phyloP scores from a whole-genome alignment of 805 yeast genomes.

The Phaffomyces opuntiae region DNA sequence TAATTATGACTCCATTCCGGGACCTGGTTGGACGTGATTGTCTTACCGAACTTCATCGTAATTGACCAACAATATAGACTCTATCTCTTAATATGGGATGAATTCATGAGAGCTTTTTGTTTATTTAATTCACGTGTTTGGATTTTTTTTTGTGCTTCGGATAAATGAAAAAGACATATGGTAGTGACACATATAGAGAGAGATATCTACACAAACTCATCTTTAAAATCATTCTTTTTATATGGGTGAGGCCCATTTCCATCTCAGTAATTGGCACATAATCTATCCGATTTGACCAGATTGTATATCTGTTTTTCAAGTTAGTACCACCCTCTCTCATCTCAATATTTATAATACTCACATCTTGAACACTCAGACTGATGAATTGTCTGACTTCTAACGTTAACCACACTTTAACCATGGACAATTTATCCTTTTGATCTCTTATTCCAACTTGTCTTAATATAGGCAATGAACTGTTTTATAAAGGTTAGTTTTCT shows the following conservation, averaged over 20 bases:
- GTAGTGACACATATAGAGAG: too few species aligned
- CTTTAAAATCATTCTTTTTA: background rate
- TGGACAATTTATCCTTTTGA: constrained; percentile 57
- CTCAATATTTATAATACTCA: constrained; percentile 28
- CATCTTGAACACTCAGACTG: constrained; percentile 75
- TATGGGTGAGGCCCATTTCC: background rate
- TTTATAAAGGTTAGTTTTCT: constrained; percentile 14
- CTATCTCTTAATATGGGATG: background rate
- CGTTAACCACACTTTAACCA: constrained; percentile 89
- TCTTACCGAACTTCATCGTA: constrained; percentile 22
- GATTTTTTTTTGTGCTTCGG: too few species aligned
- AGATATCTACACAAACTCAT: too few species aligned
- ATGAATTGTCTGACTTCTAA: constrained; percentile 84
- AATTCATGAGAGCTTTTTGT: too few species aligned
- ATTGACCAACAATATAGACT: too few species aligned
- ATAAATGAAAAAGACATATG: too few species aligned
- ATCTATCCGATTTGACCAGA: constrained; percentile 55
- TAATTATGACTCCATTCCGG: constrained; percentile 85
- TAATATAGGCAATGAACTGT: constrained; percentile 28
- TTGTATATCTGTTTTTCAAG: constrained; percentile 31
- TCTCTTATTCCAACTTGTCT: constrained; percentile 75
- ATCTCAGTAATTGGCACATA: constrained; percentile 55
- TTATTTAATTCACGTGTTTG: too few species aligned
- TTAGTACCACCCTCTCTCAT: constrained; percentile 4
- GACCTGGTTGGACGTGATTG: constrained; percentile 71